Base-by-base conservation (phyloP, 2,329 filamentous ascomycete genomes). In the Alternaria infectoria region DNA sequence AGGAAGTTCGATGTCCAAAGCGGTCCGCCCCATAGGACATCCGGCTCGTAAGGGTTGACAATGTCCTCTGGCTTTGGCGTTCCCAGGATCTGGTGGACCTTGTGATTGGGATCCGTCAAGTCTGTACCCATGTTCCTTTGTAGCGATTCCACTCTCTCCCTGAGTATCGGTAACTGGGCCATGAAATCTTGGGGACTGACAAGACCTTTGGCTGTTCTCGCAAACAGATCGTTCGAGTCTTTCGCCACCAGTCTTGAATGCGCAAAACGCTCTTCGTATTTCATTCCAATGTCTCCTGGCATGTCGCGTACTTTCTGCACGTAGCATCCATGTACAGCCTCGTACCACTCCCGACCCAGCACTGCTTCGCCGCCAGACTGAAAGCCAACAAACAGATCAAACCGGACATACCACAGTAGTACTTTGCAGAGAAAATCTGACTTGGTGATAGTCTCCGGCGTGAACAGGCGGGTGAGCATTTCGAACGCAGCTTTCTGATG, bases 401-500 rank as follows among this genome's bases (percentile, higher is more conserved):
- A 97, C 36, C 94, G 90, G 28, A 89, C 86, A 78, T 97, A 97
- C 96, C 96, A 98, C n/a, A 86, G 85, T 54, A 97, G 86, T 47
- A 96, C 88, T 72, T 91, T 89, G 28, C 91, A 88, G 28, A 90
- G 88, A 13, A 91, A 86, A 5, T 90, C 85, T 10, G 90, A 91
- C 67, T 91, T 84, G 82, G 90, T 89, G 46, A 92, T 88, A 0
- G 89, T 91, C 65, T 93, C 84, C 0, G 93, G 92, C 0, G 89
- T 93, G 76, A 93, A 94, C 0, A 97, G 82, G 46, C 90, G 88
- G 2, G 86, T 91, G 49, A 98, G 83, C 71, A 98, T 90, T 67
- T 93, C 89, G 74, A 91, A 88, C 0, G 96, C 96, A 11, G 95
- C 96, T 76, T 91, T 93, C 77, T 97, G 94, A 77, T 98, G 96